Conservation (phyloP, 192 early-diverging fungal species). For the Backusella sp. region DNA sequence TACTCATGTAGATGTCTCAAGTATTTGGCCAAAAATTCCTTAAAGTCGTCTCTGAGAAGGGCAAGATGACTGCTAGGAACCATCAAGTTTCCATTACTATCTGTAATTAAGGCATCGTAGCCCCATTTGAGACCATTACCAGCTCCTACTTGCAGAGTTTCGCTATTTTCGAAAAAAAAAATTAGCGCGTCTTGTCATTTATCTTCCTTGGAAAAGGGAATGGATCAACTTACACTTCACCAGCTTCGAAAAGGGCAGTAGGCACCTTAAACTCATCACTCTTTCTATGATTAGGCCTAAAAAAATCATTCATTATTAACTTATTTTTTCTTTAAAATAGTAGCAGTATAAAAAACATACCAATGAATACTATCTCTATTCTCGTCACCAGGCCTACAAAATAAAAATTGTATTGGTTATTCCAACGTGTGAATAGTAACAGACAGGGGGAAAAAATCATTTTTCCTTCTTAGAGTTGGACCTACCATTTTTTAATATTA, state of each 20-base stretch:
- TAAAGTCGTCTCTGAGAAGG: not conserved
- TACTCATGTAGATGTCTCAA: not conserved
- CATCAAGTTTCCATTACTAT: not conserved
- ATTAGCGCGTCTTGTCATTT: not conserved
- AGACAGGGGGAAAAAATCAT: no score
- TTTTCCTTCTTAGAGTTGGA: not conserved
- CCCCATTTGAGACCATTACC: not conserved
- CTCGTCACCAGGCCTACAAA: not conserved
- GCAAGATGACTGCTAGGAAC: not conserved
- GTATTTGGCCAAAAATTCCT: not conserved
- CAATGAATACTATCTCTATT: not conserved
- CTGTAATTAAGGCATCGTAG: not conserved
- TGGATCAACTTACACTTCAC: not conserved
- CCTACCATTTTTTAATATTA: not conserved
- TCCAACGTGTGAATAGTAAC: not conserved
- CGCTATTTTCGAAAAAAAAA: not conserved
- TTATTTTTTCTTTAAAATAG: not conserved
- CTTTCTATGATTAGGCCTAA: not conserved
- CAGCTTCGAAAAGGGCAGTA: not conserved
- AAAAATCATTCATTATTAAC: not conserved
- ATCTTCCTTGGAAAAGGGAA: not conserved
- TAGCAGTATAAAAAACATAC: not conserved
- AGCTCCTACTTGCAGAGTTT: not conserved
- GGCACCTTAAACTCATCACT: not conserved
- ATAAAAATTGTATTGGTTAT: not conserved